Base-by-base conservation (phyloP, 2,329 filamentous ascomycete species). In the Colletotrichum sp. region DNA sequence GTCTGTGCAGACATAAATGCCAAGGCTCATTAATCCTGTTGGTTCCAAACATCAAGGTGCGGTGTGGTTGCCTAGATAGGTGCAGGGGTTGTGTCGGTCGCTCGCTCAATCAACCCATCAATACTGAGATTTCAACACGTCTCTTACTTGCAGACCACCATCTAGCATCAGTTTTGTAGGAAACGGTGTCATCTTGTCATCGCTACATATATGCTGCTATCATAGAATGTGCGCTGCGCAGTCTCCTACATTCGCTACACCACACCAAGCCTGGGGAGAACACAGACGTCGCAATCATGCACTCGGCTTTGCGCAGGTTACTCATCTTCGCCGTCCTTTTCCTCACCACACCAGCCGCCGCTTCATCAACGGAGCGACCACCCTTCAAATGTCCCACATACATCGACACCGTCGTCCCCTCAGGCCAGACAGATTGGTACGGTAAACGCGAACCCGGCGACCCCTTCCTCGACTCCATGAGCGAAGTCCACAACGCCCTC, bases 341-440 rank as follows among this genome's bases (percentile, higher is more conserved):
- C 21, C 21, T 61, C 13, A 4, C 68, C 18, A 5, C 16, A 8
- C 9, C 58, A 26, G 32, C 32, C 6, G 52, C 32, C 7, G 26
- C 14, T 1, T 64, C 62, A 43, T 32, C 28, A 4, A 1, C 63
- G 0, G 30, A 9, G 30, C 24, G 12, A 8, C 7, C 4, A 0
- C 18, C 43, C 26, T 48, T 18, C 61, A 48, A 30, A 55, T 76
- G 70, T 8, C 74, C 74, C 6, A 69, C 58, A 4, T 59, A 76
- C 28, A 73, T 76, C n/a, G 63, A 69, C 30, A 69, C 65, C 16
- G 52, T 69, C 13, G 59, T 76, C 1, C 63, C 74, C 3, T 16
- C 26, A 1, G 67, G 71, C 24, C 67, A 65, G 21, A 16, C 16
- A 9, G 5, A 4, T 5, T 28, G 6, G 18, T 70, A 70, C 24